Conservation (phyloP, 2,329 filamentous ascomycete species). For the Endocalyx cinctus region DNA sequence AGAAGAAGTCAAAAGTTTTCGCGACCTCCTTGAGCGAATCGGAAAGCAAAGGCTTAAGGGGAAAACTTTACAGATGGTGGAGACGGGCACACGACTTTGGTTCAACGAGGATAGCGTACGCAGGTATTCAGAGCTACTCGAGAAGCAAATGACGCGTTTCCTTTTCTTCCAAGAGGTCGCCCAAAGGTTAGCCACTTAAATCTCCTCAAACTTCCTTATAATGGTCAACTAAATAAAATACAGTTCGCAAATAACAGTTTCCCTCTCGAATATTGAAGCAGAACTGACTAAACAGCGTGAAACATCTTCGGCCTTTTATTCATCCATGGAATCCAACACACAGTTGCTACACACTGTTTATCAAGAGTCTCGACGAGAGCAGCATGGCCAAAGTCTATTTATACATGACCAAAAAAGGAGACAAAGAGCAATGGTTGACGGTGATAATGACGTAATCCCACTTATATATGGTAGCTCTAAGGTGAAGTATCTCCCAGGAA, state of each 20-base stretch:
- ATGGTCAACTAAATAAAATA: neutral
- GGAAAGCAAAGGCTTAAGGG: slow-evolving; percentile 6
- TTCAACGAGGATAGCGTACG: slow-evolving; percentile 7
- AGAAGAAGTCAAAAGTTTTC: slow-evolving; percentile 6
- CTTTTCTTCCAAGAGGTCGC: slow-evolving; percentile 8
- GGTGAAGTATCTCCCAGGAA: too few relatives aligned
- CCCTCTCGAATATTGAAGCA: slow-evolving; percentile 3
- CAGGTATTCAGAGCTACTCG: slow-evolving; percentile 6
- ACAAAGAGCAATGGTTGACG: too few relatives aligned
- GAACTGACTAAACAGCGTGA: slow-evolving; percentile 3
- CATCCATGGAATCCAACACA: neutral
- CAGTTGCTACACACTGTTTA: too few relatives aligned
- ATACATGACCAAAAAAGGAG: too few relatives aligned
- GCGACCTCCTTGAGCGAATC: slow-evolving; percentile 4
- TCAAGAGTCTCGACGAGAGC: too few relatives aligned
- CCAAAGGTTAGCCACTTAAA: slow-evolving; percentile 1
- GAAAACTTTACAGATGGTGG: slow-evolving; percentile 4
- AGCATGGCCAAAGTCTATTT: too few relatives aligned
- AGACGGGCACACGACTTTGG: slow-evolving; percentile 8
- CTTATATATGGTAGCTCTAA: too few relatives aligned
- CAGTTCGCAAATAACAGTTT: slow-evolving; percentile 3
- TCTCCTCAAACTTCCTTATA: too few relatives aligned
- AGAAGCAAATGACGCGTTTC: slow-evolving; percentile 9
- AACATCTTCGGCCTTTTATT: slow-evolving; percentile 2
- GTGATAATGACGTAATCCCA: too few relatives aligned